Evolutionary conservation across 371 early-diverging fungal genomes (phyloP).

Genomic region (Mucor indicus): DNA sequence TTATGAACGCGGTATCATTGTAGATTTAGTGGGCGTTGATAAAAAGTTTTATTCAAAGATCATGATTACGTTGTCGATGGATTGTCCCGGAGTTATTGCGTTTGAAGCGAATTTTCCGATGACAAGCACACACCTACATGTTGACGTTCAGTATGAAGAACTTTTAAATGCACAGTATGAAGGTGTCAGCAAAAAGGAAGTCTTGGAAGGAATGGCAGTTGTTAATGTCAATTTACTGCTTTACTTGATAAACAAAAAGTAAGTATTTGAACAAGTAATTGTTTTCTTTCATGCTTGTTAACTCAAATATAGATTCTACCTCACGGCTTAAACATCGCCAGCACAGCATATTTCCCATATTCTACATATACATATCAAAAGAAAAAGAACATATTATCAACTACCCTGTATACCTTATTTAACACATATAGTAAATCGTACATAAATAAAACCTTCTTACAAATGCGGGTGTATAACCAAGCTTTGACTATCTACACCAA

Average conservation of each 20-base stretch:
- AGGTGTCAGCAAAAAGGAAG: slow-evolving; percentile 83
- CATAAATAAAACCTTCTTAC: no score
- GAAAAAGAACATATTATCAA: no score
- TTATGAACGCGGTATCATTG: slow-evolving; percentile 89
- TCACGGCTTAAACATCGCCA: slow-evolving; percentile 12
- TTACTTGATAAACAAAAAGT: slow-evolving; percentile 97
- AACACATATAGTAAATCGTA: no score
- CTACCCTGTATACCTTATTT: no score
- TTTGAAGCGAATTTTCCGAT: slow-evolving; percentile 83
- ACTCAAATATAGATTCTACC: slow-evolving; percentile 6
- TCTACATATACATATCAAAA: no score
- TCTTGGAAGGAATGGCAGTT: slow-evolving; percentile 90
- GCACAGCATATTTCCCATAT: no score
- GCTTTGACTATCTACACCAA: no score
- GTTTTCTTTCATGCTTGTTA: background rate
- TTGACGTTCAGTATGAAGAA: slow-evolving; percentile 88
- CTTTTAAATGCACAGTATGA: slow-evolving; percentile 92
- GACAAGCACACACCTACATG: slow-evolving; percentile 70
- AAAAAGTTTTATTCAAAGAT: slow-evolving; percentile 87
- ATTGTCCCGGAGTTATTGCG: slow-evolving; percentile 87
- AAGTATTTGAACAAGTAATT: no score
- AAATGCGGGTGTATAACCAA: no score
- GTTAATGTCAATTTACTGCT: slow-evolving; percentile 95
- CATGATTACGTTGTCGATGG: slow-evolving; percentile 86
- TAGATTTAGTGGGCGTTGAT: slow-evolving; percentile 77